These are phyloP conservation scores for Wickerhamomyces pijperi DNA, from an alignment of 805 yeast genomes.

Conservation along the genomic window DNA sequence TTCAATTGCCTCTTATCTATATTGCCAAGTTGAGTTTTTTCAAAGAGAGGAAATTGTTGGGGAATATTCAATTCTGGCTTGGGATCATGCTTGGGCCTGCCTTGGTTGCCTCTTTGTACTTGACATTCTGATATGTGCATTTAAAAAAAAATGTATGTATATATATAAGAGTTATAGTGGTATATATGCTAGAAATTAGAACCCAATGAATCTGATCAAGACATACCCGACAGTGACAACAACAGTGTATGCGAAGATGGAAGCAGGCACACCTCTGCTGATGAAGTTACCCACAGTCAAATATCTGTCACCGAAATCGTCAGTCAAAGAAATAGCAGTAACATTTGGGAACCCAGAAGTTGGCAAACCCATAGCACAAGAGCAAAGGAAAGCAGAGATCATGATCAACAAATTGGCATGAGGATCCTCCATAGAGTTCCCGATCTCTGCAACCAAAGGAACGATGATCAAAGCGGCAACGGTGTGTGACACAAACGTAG, in stretches of 20 bases:
- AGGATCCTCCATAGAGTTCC: conserved; percentile 59
- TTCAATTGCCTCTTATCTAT: conserved; percentile 71
- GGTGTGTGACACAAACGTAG: conserved; percentile 93
- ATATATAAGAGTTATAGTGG: neutral
- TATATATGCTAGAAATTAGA: conserved; percentile 18
- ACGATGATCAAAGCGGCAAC: conserved; percentile 92
- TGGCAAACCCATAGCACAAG: conserved; percentile 96
- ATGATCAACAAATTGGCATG: conserved; percentile 77
- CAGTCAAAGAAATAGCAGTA: conserved; percentile 90
- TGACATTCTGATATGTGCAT: conserved; percentile 43
- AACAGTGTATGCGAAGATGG: conserved; percentile 60
- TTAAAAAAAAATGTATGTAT: neutral
- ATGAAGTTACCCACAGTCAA: conserved; percentile 80
- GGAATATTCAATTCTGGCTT: conserved; percentile 81
- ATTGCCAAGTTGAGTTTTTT: conserved; percentile 50
- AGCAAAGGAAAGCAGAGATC: conserved; percentile 58
- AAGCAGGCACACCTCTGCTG: conserved; percentile 83
- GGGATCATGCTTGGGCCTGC: conserved; percentile 90
- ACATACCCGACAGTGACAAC: conserved; percentile 74
- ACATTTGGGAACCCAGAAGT: conserved; percentile 98
- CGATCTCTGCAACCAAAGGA: conserved; percentile 85
- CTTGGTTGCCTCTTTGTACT: conserved; percentile 71
- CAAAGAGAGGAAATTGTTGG: conserved; percentile 45
- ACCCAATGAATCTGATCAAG: conserved; percentile 49
- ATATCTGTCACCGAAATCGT: conserved; percentile 86